Percentiles rank a stretch among this genome's conserved stretches.
phyloP scores from a whole-genome alignment of 345 rosid species.

The Eucalyptus regnans region DNA sequence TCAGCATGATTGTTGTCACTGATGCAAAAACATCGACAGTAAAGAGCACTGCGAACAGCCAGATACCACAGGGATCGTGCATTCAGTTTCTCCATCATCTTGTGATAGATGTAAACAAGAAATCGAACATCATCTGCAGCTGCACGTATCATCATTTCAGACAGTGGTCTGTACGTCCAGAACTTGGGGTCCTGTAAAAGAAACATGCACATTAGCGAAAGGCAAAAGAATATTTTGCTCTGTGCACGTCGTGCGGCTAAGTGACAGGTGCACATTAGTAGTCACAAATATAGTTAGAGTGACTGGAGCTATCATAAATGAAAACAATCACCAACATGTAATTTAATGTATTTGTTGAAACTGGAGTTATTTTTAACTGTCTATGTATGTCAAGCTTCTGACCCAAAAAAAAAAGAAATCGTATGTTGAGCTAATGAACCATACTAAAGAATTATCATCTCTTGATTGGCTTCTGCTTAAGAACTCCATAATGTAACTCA shows the following conservation, averaged over 20 bases:
- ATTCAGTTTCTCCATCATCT: conserved; percentile 73
- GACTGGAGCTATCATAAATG: not conserved
- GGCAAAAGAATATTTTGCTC: not conserved
- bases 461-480: not conserved
- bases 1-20: conserved; percentile 54
- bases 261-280: not conserved
- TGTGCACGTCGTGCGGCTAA: not conserved
- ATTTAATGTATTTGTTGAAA: not conserved
- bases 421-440: not conserved
- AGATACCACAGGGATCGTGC: conserved; percentile 69
- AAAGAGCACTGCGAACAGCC: conserved; percentile 67
- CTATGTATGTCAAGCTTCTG: too few relatives aligned
- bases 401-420: too few relatives aligned
- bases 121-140: conserved; percentile 98
- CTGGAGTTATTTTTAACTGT: not conserved
- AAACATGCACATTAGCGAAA: not conserved
- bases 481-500: not conserved
- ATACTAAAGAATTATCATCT: not conserved
- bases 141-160: conserved; percentile 84
- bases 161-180: conserved; percentile 78
- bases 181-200: conserved; percentile 69
- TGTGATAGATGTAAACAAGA: conserved; percentile 63
- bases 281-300: not conserved
- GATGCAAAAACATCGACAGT: conserved; percentile 85
- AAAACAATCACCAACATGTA: not conserved